Evolutionary conservation across 148 eudicot genomes (phyloP).

Genomic region (Arctostaphylos glauca): DNA sequence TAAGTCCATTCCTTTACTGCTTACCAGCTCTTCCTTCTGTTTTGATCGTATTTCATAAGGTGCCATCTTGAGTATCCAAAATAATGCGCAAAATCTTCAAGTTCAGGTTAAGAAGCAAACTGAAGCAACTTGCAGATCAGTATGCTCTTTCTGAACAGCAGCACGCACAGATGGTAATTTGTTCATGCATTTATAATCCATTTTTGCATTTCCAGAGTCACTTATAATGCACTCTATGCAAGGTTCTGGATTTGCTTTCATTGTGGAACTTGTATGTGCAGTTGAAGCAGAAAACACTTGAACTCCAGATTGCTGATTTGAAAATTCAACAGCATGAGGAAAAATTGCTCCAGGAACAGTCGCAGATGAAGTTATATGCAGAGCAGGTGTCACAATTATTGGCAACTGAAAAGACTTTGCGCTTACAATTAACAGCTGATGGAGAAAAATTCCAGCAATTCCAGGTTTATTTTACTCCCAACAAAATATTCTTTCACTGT

Average conservation of each 20-base stretch:
- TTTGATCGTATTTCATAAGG: slow-evolving; percentile 4
- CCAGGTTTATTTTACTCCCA: slow-evolving; percentile 48
- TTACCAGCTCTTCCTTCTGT: neutral
- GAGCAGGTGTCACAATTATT: slow-evolving; percentile 81
- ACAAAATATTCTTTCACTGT: neutral
- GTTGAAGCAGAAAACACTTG: slow-evolving; percentile 86
- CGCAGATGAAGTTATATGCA: slow-evolving; percentile 77
- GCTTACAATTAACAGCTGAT: slow-evolving; percentile 85
- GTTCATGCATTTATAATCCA: neutral
- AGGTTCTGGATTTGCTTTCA: neutral
- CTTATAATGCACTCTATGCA: neutral
- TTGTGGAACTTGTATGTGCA: slow-evolving; percentile 33
- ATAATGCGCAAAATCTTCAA: slow-evolving; percentile 11
- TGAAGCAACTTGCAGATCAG: slow-evolving; percentile 91
- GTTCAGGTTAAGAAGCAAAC: slow-evolving; percentile 76
- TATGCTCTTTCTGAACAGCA: slow-evolving; percentile 84
- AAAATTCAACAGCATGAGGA: slow-evolving; percentile 83
- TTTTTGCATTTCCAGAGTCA: neutral
- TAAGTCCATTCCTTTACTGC: neutral
- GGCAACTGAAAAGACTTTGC: slow-evolving; percentile 82
- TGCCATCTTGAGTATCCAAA: slow-evolving; percentile 1
- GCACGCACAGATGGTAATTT: slow-evolving; percentile 66
- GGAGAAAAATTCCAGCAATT: slow-evolving; percentile 98
- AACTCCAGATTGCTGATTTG: slow-evolving; percentile 91
- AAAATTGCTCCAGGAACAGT: slow-evolving; percentile 72